A percentile compares a stretch with the other conserved stretches of the same genome.
Conservation (phyloP, 495 filamentous ascomycete species). For the Halenospora varia region DNA sequence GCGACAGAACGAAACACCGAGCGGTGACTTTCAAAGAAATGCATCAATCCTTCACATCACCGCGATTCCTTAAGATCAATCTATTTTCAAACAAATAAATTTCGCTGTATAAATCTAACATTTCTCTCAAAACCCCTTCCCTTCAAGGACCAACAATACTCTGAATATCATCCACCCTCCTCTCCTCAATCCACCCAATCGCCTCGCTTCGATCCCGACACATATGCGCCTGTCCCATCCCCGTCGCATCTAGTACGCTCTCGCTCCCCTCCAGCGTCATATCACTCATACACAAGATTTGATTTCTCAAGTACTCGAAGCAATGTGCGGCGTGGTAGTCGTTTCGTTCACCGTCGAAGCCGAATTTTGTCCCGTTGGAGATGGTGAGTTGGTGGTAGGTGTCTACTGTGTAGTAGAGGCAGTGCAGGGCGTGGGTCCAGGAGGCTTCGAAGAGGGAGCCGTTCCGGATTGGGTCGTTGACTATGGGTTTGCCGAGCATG, state of each 20-base stretch:
- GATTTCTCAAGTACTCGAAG: constrained; percentile 30
- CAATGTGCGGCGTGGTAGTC: constrained; percentile 29
- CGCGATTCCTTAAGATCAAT: too few species aligned
- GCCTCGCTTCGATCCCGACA: constrained; percentile 29
- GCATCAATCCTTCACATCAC: too few species aligned
- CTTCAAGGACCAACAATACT: constrained; percentile 27
- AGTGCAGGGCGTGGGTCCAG: constrained; percentile 31
- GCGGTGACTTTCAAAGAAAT: too few species aligned
- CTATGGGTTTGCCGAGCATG: constrained; percentile 27
- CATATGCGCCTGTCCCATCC: constrained; percentile 28
- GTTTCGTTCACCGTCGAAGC: constrained; percentile 23
- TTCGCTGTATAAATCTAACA: too few species aligned
- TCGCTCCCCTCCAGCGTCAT: constrained; percentile 30
- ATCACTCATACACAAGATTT: constrained; percentile 28
- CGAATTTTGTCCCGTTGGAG: constrained; percentile 15
- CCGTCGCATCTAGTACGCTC: constrained; percentile 21
- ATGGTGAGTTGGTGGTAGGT: constrained; percentile 28
- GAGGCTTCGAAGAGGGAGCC: constrained; percentile 30
- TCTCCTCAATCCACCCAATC: constrained; percentile 29
- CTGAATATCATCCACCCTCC: constrained; percentile 30
- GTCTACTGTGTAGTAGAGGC: constrained; percentile 30
- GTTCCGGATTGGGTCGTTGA: constrained; percentile 26
- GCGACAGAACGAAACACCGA: too few species aligned
- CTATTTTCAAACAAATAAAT: too few species aligned
- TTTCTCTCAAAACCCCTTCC: too few species aligned